Evolutionary conservation across 164 flowering plant genomes (phyloP).

Genomic region (Piper betle): DNA sequence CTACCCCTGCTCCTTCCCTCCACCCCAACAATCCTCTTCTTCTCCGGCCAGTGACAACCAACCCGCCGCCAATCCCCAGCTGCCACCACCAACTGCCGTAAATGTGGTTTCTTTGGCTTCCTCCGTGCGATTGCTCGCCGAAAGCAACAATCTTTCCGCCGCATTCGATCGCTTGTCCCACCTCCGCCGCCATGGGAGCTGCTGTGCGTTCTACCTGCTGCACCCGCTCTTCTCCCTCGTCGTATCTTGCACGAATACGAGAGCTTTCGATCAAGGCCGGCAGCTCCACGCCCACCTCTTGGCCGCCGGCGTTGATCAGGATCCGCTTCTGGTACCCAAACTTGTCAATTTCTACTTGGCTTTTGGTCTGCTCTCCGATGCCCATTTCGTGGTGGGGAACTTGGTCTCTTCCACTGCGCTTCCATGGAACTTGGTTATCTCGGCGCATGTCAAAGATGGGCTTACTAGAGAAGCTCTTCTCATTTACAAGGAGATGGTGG

Average conservation of each 20-base stretch:
- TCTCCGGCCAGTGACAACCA: background rate
- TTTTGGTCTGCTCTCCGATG: constrained; percentile 21
- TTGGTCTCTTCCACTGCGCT: constrained; percentile 17
- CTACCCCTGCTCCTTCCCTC: background rate
- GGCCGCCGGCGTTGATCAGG: constrained; percentile 23
- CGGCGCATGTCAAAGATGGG: constrained; percentile 28
- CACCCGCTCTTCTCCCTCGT: constrained; percentile 28
- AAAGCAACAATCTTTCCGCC: constrained; percentile 6
- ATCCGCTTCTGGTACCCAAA: constrained; percentile 31
- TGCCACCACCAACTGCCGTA: background rate
- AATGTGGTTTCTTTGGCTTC: constrained; percentile 5
- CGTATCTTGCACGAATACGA: constrained; percentile 19
- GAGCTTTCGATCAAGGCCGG: constrained; percentile 21
- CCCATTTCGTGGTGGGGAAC: constrained; percentile 20
- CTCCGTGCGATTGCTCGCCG: constrained; percentile 7
- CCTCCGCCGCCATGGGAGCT: constrained; percentile 15
- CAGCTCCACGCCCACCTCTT: constrained; percentile 37
- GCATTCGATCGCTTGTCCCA: constrained; percentile 30
- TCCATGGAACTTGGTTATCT: constrained; percentile 49
- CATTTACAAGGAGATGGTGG: constrained; percentile 29
- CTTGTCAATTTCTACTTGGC: constrained; percentile 33
- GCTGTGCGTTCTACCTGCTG: constrained; percentile 7
- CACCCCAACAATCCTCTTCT: no score
- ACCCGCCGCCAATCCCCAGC: background rate
- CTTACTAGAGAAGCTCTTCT: constrained; percentile 19